Conservation (phyloP, 441 rosid species). For the Aquilaria agallochum region DNA sequence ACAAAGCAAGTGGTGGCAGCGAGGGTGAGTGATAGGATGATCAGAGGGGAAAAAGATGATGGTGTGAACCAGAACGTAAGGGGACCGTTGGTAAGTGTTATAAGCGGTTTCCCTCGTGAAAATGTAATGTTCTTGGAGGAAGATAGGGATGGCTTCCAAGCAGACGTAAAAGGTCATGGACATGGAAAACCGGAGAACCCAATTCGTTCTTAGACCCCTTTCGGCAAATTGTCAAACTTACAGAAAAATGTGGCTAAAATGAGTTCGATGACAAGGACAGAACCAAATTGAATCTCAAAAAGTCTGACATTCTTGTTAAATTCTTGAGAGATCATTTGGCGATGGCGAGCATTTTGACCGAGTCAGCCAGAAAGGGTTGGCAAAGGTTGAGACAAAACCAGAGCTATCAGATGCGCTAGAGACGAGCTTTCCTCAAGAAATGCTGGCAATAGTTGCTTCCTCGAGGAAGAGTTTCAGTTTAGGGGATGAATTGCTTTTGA, state of each 20-base stretch:
- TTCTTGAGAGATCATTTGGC: slow-evolving; percentile 68
- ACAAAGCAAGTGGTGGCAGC: slow-evolving; percentile 51
- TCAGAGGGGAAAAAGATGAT: slow-evolving; percentile 59
- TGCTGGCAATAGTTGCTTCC: slow-evolving; percentile 52
- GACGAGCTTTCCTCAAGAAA: slow-evolving; percentile 64
- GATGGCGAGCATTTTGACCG: slow-evolving; percentile 59
- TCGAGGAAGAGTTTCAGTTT: slow-evolving; percentile 36
- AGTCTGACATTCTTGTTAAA: slow-evolving; percentile 78
- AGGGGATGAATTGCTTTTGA: slow-evolving; percentile 10
- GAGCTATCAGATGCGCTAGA: slow-evolving; percentile 48
- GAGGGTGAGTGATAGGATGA: slow-evolving; percentile 57
- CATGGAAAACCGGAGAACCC: slow-evolving; percentile 88
- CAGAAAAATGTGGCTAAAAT: slow-evolving; percentile 73
- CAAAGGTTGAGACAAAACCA: slow-evolving; percentile 47
- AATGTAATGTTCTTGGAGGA: slow-evolving; percentile 78
- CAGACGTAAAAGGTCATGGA: slow-evolving; percentile 87
- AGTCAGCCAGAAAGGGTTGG: slow-evolving; percentile 59
- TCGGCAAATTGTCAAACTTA: slow-evolving; percentile 68
- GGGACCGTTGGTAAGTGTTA: slow-evolving; percentile 80
- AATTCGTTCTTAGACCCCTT: slow-evolving; percentile 72
- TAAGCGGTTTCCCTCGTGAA: slow-evolving; percentile 94
- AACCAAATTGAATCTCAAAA: slow-evolving; percentile 66
- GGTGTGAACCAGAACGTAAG: slow-evolving; percentile 78
- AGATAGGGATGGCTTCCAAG: slow-evolving; percentile 81
- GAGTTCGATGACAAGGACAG: slow-evolving; percentile 62